phyloP scores from a whole-genome alignment of 257 asterid species.

The Salvia splendens region DNA sequence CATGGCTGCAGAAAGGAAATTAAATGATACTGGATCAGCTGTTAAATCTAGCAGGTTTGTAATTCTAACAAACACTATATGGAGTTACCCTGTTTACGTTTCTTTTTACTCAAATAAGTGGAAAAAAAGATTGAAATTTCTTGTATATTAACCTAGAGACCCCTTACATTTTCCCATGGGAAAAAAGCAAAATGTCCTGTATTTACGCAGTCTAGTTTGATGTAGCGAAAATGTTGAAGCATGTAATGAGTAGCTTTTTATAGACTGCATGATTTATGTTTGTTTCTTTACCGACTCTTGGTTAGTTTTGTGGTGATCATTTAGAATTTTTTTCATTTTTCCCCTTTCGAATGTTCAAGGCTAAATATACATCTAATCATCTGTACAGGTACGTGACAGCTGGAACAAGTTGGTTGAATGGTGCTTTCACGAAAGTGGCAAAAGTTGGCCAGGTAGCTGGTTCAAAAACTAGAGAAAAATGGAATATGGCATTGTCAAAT shows the following conservation, averaged over 20 bases:
- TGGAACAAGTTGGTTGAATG: constrained; percentile 92
- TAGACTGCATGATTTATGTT: background rate
- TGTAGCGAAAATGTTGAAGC: background rate
- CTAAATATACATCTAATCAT: constrained; percentile 32
- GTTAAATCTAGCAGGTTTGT: constrained; percentile 95
- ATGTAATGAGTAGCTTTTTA: background rate
- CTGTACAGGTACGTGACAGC: constrained; percentile 79
- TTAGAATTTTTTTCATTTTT: constrained; percentile 1
- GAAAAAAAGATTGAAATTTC: background rate
- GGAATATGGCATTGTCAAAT: constrained; percentile 79
- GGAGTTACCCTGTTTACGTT: constrained; percentile 18
- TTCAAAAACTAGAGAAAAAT: constrained; percentile 83
- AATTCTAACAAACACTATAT: constrained; percentile 10
- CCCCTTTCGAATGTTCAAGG: constrained; percentile 20
- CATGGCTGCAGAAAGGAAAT: constrained; percentile 88
- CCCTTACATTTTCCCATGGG: too few species aligned
- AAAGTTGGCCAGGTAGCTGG: constrained; percentile 94
- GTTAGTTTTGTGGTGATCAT: constrained; percentile 15
- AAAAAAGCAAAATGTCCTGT: background rate
- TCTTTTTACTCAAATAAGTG: constrained; percentile 8
- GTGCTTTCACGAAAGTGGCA: constrained; percentile 85
- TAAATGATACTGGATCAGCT: constrained; percentile 94
- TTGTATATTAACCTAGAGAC: background rate
- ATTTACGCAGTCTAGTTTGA: constrained; percentile 15
- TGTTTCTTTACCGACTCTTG: background rate